Evolutionary conservation across 495 filamentous ascomycete genomes (phyloP), one percentile per base, ranked within the genome.

Genomic region (Darksidea phi): DNA sequence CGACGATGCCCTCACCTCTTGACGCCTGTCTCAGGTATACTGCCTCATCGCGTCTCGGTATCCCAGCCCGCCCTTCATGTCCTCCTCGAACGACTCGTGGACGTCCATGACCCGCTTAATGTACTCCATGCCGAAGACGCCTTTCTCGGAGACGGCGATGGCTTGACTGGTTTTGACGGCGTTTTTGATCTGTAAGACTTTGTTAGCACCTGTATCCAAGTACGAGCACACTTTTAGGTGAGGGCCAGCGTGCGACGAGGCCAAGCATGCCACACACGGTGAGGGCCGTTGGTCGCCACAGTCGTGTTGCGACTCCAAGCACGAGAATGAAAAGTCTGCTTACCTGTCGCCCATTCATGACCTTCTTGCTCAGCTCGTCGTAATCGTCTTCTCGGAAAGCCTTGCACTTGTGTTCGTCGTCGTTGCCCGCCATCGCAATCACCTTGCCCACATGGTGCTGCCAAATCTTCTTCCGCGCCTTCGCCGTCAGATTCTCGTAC

Each of bases 271-370:
- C n/a, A n/a, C n/a, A n/a, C n/a, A n/a, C n/a, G n/a, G n/a, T n/a
- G n/a, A n/a, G n/a, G n/a, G n/a, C n/a, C n/a, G n/a, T n/a, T n/a
- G n/a, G n/a, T n/a, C n/a, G n/a, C n/a, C n/a, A n/a, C n/a, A n/a
- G n/a, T n/a, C n/a, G n/a, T n/a, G n/a, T n/a, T n/a, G n/a, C 17
- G 66, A 24, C 56, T 28, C 41, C 38, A 46, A 50, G 54, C 42
- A 47, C 1, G 25, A 15, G 45, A 41, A 36, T 54, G 41, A 25
- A 8, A 48, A 51, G 0, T 7, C 28, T 32, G 71, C 77, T 63
- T 71, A 84, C 83, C 79, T 95, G 91, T 59, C 91, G 84, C n/a
- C 91, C 91, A 68, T 96, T 96, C 54, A 96, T 74, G 41, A 84
- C 84, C 68, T 87, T 83, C 43, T 85, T 78, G 0, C 88, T 81